Base-by-base conservation (phyloP, 768 basidiomycete species). In the Boletus insuetus region DNA sequence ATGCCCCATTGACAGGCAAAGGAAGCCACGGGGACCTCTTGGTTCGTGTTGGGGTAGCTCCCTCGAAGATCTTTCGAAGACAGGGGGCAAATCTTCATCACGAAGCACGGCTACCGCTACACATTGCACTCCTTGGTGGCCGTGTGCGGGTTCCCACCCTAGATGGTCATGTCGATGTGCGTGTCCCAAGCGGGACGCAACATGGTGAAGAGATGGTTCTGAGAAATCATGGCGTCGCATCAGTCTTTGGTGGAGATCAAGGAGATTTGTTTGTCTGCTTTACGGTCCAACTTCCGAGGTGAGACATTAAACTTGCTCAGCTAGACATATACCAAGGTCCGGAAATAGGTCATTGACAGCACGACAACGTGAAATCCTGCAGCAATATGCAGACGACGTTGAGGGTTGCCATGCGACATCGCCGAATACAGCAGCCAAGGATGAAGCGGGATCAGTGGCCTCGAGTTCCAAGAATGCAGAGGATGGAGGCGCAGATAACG, bases 131-230 rank as follows among this genome's bases (percentile, higher is more conserved):
- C 44, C 79, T 98, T n/a, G 97, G 97, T 17, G 97, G 96, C 31
- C 83, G 84, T 64, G 88, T 94, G 43, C 83, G 93, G 31, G 90
- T 99, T 26, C 94, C 94, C 24, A 99, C 97, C 42, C 77, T 98
- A 19, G 95, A 98, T 58, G 93, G 95, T 24, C 92, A 97, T 43
- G 94, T 98, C 1, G 94, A 98, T 54, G 91, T 98, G 41, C 87
- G 90, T 60, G 83, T 99, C 40, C 92, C 94, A 52, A 79, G 80
- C 20, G 96, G 97, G 43, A 98, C 96, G 3, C 97, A 98, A 73
- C 94, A 89, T 67, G 95, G 95, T 17, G 94, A 98, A 75, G 94
- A 98, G 71, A 95, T 96, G 84, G 91, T 97, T 20, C 74, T 99
- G 65, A 90, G 89, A 74, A 86, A 86, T 39, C 84, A 91, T 50